phyloP scores from a whole-genome alignment of 768 basidiomycete species.

The Calocybe gangraenosa region DNA sequence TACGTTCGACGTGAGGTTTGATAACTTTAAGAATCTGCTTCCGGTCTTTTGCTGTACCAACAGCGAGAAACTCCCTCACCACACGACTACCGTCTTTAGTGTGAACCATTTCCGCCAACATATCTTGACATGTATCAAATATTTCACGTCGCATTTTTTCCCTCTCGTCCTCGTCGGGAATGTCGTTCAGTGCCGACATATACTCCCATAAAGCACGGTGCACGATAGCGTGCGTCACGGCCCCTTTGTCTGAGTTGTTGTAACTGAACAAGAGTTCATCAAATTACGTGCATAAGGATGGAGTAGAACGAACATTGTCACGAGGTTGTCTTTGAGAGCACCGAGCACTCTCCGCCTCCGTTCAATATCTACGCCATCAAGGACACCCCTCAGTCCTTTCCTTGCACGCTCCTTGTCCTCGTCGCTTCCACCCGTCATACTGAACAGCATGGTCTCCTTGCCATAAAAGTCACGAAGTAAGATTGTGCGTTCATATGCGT shows the following conservation, averaged over 20 bases:
- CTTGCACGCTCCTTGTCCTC: slow-evolving; percentile 62
- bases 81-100: slow-evolving; percentile 88
- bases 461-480: slow-evolving; percentile 89
- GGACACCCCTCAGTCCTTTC: slow-evolving; percentile 62
- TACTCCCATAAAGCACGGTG: slow-evolving; percentile 90
- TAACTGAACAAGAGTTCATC: slow-evolving; percentile 45
- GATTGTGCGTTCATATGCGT: slow-evolving; percentile 77
- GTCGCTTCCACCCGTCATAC: slow-evolving; percentile 46
- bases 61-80: slow-evolving; percentile 81
- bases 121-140: slow-evolving; percentile 84
- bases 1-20: slow-evolving; percentile 85
- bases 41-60: slow-evolving; percentile 87
- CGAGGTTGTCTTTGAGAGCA: slow-evolving; percentile 70
- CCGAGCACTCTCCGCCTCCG: slow-evolving; percentile 61
- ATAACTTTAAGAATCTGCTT: slow-evolving; percentile 88
- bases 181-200: slow-evolving; percentile 52
- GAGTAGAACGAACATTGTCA: slow-evolving; percentile 56
- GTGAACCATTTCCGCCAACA: slow-evolving; percentile 89
- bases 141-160: slow-evolving; percentile 77
- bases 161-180: slow-evolving; percentile 59
- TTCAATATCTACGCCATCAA: slow-evolving; percentile 62
- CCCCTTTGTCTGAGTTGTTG: slow-evolving; percentile 89
- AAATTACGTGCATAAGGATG: background rate
- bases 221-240: slow-evolving; percentile 81
- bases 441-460: slow-evolving; percentile 78